phyloP scores from a whole-genome alignment of 805 yeast species.

The Zygoascus tannicola region DNA sequence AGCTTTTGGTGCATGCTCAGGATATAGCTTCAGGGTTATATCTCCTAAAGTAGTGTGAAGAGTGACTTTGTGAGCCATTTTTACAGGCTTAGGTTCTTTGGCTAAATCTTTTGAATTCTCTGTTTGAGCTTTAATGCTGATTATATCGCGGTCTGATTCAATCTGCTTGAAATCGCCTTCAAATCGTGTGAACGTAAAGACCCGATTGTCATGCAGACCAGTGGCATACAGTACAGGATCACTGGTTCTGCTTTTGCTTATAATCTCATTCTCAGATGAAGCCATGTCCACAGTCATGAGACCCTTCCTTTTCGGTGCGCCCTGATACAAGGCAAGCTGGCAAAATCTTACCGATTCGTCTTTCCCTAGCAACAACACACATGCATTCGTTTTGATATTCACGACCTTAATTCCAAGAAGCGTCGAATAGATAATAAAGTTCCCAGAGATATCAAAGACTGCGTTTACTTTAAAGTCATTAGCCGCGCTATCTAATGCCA shows the following conservation, averaged over 20 bases:
- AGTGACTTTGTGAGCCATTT: slow-evolving; percentile 31
- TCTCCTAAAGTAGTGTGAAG: slow-evolving; percentile 38
- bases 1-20: slow-evolving; percentile 33
- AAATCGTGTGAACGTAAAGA: slow-evolving; percentile 24
- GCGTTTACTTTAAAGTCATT: slow-evolving; percentile 10
- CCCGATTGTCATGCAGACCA: slow-evolving; percentile 18
- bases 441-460: slow-evolving; percentile 26
- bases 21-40: slow-evolving; percentile 31
- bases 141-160: slow-evolving; percentile 22
- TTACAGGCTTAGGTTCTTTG: slow-evolving; percentile 23
- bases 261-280: slow-evolving; percentile 25
- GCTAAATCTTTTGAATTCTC: background rate
- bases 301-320: slow-evolving; percentile 20
- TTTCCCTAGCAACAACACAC: slow-evolving; percentile 22
- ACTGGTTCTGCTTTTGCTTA: slow-evolving; percentile 17
- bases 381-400: slow-evolving; percentile 21
- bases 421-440: slow-evolving; percentile 24
- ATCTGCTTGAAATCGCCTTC: slow-evolving; percentile 13
- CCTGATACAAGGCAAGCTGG: slow-evolving; percentile 26
- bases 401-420: slow-evolving; percentile 27
- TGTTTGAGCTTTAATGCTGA: slow-evolving; percentile 11
- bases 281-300: slow-evolving; percentile 27
- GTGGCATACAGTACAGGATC: slow-evolving; percentile 28
- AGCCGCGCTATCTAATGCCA: slow-evolving; percentile 8
- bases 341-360: slow-evolving; percentile 26